Base-by-base conservation (phyloP, 2,329 filamentous ascomycete genomes). In the Periconia sp. region DNA sequence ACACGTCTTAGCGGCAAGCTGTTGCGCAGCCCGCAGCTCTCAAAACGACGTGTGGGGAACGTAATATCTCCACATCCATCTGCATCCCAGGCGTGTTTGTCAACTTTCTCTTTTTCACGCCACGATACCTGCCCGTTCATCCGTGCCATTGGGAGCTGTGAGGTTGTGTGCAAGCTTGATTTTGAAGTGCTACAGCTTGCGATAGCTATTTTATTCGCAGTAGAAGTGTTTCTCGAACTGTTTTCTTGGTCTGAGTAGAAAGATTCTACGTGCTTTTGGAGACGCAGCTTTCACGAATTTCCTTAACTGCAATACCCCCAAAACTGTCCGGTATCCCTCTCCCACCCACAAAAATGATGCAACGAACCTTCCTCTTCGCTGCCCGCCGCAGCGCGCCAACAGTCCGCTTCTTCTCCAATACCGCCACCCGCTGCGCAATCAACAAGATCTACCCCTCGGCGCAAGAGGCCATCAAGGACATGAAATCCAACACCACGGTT, bases 381-480 rank as follows among this genome's bases (percentile, higher is more conserved):
- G 68, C 66, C 17, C 66, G 68, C 54, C 68, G 66, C 31, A 69
- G 63, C 53, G 64, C 56, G 49, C 62, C 64, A 46, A 55, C 67
- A 14, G 63, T 66, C 40, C 71, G 72, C 43, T 72, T 70, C 55
- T 74, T 74, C 54, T 70, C 69, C 31, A 69, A 56, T 47, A 69
- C 67, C n/a, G 43, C 63, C 3, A 57, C 56, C 20, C 71, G 72
- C 19, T 58, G 59, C 47, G 65, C 64, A 33, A 74, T 74, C 64
- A 74, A 74, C 61, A 74, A 74, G 57, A 74, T 74, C 47, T 69
- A 68, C 14, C 66, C 70, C 10, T 73, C 70, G 6, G 72, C 72
- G 15, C 61, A 67, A 55, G 71, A 74, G 63, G 72, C 72, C 20
- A 65, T 75, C 54, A 66, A 68, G 42, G 72, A 75, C 60, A 68